These are phyloP conservation scores for Pythium volutum DNA, from an alignment of 352 stramenopile species.

Conservation along the genomic window DNA sequence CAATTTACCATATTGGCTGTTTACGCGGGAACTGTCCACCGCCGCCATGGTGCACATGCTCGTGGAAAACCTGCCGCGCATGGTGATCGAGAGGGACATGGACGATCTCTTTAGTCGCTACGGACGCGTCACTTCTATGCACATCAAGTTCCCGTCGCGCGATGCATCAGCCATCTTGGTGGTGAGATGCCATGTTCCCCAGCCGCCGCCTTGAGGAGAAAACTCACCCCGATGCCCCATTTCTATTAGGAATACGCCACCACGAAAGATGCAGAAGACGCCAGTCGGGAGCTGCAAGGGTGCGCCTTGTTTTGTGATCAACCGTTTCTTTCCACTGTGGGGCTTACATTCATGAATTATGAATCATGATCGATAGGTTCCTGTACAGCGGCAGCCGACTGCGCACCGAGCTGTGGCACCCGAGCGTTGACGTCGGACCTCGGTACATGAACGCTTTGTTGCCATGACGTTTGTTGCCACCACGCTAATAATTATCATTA, in stretches of 20 bases:
- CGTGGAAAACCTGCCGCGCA: slow-evolving; percentile 59
- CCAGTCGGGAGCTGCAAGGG: slow-evolving; percentile 58
- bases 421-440: background rate
- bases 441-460: background rate
- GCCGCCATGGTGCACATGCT: slow-evolving; percentile 13
- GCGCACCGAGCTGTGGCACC: slow-evolving; percentile 19
- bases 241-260: slow-evolving; percentile 69
- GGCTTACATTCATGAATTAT: background rate
- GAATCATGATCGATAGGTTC: background rate
- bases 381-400: slow-evolving; percentile 35
- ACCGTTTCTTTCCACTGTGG: background rate
- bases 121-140: slow-evolving; percentile 38
- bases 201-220: too few species aligned
- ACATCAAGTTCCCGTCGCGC: slow-evolving; percentile 55
- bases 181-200: slow-evolving; percentile 40
- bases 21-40: too few species aligned
- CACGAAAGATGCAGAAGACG: slow-evolving; percentile 49
- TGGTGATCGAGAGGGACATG: slow-evolving; percentile 55
- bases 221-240: too few species aligned
- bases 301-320: slow-evolving; percentile 13
- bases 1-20: background rate
- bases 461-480: background rate
- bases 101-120: slow-evolving; percentile 53
- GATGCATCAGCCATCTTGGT: slow-evolving; percentile 55
- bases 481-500: background rate